Base-by-base conservation (phyloP, 352 stramenopile genomes). In the Phytophthora europaea region DNA sequence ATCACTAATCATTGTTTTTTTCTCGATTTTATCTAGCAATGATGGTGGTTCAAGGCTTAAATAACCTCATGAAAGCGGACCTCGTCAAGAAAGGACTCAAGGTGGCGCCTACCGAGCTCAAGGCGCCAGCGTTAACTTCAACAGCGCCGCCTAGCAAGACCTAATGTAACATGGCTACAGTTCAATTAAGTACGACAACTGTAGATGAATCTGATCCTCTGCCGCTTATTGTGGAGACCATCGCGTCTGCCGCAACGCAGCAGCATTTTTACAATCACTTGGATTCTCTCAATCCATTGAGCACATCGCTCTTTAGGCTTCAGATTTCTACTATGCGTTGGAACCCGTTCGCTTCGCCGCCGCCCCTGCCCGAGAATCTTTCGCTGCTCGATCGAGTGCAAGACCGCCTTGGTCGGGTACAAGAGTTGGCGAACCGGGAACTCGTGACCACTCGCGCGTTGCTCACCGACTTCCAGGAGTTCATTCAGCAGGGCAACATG, bases 401-500 rank as follows among this genome's bases (percentile, higher is more conserved):
- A 50, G 65, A 72, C 20, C n/a, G 15, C 15, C 57, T 70, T 47
- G 61, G 43, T 28, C 71, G 75, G 2, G 48, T 82, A 23, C 72
- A 80, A 57, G 65, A 75, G 16, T 6, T 78, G 52, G 65, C 65
- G n/a, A 73, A 23, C 40, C 65, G 34, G 8, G 59, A 78, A 18
- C 28, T 78, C 26, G 55, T 67, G 18, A 60, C 33, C 20, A 66
- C 67, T 28, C 61, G 72, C 5, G 67, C 61, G 6, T 36, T 79
- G 34, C 22, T 79, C 31, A 38, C 54, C 23, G 85, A 93, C 72
- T 93, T 93, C 68, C 80, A 90, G 53, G 81, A 90, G 47, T 93
- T 93, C 45, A 88, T 93, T 65, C 80, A 89, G 72, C 85, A 93
- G 67, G 85, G 85, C 43, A 90, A 89, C 67, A 91, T 91, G 80